Conservation (phyloP, 2,329 filamentous ascomycete species). For the Myriosclerotinia scirpicola region DNA sequence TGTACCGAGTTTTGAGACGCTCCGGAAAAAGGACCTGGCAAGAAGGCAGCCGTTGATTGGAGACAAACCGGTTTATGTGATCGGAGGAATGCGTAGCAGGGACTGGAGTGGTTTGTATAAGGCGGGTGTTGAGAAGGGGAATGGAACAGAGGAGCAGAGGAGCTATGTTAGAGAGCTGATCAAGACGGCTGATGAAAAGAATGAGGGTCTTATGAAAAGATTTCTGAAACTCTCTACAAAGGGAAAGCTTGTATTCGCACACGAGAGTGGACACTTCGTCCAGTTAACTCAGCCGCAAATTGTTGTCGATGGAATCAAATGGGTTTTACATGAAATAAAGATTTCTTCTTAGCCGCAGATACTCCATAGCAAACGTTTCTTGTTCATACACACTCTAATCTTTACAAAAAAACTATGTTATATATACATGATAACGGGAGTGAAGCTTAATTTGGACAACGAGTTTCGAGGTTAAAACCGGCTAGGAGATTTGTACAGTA, state of each 20-base stretch:
- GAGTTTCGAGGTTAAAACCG: too few species aligned
- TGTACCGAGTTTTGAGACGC: constrained; percentile 35
- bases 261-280: constrained; percentile 42
- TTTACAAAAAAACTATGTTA: too few species aligned
- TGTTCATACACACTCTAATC: too few species aligned
- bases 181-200: constrained; percentile 35
- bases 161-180: constrained; percentile 37
- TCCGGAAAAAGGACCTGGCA: constrained; percentile 37
- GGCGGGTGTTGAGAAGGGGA: constrained; percentile 39
- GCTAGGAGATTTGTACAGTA: too few species aligned
- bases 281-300: constrained; percentile 43
- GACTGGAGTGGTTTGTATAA: constrained; percentile 35
- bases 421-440: too few species aligned
- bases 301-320: constrained; percentile 41
- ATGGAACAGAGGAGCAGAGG: constrained; percentile 42
- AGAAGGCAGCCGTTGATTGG: constrained; percentile 37
- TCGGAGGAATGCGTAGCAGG: background rate
- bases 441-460: too few species aligned
- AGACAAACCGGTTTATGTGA: constrained; percentile 31
- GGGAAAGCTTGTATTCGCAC: constrained; percentile 37
- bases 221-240: constrained; percentile 38
- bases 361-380: background rate
- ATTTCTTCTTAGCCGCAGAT: background rate
- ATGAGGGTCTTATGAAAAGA: constrained; percentile 37
- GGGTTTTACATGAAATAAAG: constrained; percentile 2